Conservation (phyloP, 495 filamentous ascomycete species). For the Glonium stellatum region DNA sequence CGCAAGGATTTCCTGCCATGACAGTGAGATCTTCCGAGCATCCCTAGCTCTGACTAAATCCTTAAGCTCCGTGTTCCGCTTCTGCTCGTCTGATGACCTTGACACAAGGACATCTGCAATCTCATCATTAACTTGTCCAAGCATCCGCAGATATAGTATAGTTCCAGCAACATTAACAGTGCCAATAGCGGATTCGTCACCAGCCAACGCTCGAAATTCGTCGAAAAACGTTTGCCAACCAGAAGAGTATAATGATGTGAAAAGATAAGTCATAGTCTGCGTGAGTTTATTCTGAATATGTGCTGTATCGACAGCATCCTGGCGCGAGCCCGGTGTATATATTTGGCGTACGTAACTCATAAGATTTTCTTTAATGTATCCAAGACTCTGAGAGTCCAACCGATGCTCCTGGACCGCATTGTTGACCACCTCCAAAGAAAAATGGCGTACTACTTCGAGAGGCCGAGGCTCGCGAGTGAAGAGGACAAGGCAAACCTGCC, state of each 20-base stretch:
- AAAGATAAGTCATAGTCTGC: slow-evolving; percentile 89
- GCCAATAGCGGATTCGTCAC: slow-evolving; percentile 40
- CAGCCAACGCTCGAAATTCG: slow-evolving; percentile 66
- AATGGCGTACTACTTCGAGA: slow-evolving; percentile 77
- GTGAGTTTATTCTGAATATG: slow-evolving; percentile 94
- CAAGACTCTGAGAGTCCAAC: slow-evolving; percentile 60
- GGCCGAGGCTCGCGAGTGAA: slow-evolving; percentile 75
- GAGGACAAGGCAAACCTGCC: slow-evolving; percentile 78
- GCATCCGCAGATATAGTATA: slow-evolving; percentile 78
- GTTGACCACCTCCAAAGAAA: slow-evolving; percentile 85
- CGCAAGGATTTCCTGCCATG: slow-evolving; percentile 85
- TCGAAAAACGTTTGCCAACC: slow-evolving; percentile 85
- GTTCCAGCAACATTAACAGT: slow-evolving; percentile 60
- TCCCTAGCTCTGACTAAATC: slow-evolving; percentile 80
- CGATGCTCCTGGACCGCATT: slow-evolving; percentile 72
- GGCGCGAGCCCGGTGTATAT: slow-evolving; percentile 53
- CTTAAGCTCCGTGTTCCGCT: slow-evolving; percentile 76
- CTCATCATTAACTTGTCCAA: slow-evolving; percentile 89
- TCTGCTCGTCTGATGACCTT: slow-evolving; percentile 64
- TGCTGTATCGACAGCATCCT: slow-evolving; percentile 53
- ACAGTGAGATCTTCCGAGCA: slow-evolving; percentile 72
- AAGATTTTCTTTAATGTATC: slow-evolving; percentile 66
- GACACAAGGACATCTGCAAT: slow-evolving; percentile 87
- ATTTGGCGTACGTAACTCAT: slow-evolving; percentile 66
- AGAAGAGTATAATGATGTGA: slow-evolving; percentile 72